phyloP scores from a whole-genome alignment of 1,139 yeast genomes.

The Hansenula sp. region DNA sequence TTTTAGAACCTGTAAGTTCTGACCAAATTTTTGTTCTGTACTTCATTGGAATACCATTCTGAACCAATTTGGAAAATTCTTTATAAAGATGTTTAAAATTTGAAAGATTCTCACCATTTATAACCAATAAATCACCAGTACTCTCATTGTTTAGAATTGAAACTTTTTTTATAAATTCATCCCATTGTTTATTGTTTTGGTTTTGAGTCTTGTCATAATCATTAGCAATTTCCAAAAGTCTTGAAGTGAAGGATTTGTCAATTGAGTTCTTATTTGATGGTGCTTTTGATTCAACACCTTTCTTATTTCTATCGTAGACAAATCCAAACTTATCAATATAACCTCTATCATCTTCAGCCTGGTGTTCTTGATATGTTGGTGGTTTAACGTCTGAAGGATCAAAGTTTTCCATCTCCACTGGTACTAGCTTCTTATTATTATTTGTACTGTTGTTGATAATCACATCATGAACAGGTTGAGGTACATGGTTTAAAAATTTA shows the following conservation, averaged over 20 bases:
- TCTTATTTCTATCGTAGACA: slow-evolving; percentile 24
- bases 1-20: slow-evolving; percentile 49
- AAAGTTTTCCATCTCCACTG: slow-evolving; percentile 44
- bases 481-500: slow-evolving; percentile 22
- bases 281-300: slow-evolving; percentile 7
- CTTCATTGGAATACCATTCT: slow-evolving; percentile 44
- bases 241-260: slow-evolving; percentile 14
- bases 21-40: slow-evolving; percentile 49
- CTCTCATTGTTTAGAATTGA: slow-evolving; percentile 11
- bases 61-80: slow-evolving; percentile 35
- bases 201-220: slow-evolving; percentile 32
- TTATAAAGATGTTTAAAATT: slow-evolving; percentile 24
- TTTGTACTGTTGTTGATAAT: slow-evolving; percentile 7
- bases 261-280: slow-evolving; percentile 9
- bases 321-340: slow-evolving; percentile 50
- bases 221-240: slow-evolving; percentile 31
- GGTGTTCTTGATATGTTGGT: slow-evolving; percentile 26
- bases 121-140: slow-evolving; percentile 16
- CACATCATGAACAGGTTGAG: slow-evolving; percentile 19
- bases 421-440: slow-evolving; percentile 24
- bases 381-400: slow-evolving; percentile 31
- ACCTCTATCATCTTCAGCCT: slow-evolving; percentile 21
- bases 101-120: slow-evolving; percentile 17
- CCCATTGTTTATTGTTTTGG: slow-evolving; percentile 33
- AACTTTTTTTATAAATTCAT: slow-evolving; percentile 26